Conservation (phyloP, 176 grass and related monocot species). For the Sorghum bicolor region DNA sequence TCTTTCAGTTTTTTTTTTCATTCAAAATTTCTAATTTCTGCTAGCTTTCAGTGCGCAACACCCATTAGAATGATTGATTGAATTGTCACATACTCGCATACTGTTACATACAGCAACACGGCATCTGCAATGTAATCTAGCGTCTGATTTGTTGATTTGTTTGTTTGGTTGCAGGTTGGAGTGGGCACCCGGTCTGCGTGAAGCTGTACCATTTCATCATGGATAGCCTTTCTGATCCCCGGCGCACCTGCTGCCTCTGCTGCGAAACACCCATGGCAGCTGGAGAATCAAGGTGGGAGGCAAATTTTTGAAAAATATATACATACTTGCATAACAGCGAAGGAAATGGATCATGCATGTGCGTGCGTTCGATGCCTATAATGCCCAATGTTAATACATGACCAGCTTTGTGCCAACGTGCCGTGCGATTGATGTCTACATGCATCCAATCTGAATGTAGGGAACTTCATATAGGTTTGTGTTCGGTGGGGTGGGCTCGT, state of each 20-base stretch:
- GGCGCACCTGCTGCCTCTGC: conserved; percentile 61
- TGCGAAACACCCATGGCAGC: conserved; percentile 57
- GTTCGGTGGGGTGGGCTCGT: neutral
- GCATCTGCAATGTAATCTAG: conserved; percentile 14
- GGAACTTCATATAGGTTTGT: neutral
- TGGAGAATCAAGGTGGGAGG: conserved; percentile 80
- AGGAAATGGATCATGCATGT: neutral
- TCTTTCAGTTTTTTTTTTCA: too few species aligned
- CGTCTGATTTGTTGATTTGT: conserved; percentile 23
- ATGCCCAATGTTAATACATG: neutral
- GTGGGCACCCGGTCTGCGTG: conserved; percentile 84
- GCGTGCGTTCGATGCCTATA: neutral
- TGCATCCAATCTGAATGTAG: neutral
- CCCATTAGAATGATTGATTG: neutral
- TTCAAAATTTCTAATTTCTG: neutral
- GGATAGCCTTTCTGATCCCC: conserved; percentile 45
- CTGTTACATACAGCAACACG: conserved; percentile 20
- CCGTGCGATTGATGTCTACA: too few species aligned
- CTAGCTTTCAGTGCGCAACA: conserved; percentile 12
- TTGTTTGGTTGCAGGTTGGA: conserved; percentile 75
- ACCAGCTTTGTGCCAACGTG: neutral
- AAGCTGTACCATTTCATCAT: conserved; percentile 98
- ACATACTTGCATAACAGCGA: neutral
- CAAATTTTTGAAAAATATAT: neutral
- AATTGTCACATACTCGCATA: neutral